phyloP scores from a whole-genome alignment of 2,329 filamentous ascomycete genomes.

The Aphanocladium album region DNA sequence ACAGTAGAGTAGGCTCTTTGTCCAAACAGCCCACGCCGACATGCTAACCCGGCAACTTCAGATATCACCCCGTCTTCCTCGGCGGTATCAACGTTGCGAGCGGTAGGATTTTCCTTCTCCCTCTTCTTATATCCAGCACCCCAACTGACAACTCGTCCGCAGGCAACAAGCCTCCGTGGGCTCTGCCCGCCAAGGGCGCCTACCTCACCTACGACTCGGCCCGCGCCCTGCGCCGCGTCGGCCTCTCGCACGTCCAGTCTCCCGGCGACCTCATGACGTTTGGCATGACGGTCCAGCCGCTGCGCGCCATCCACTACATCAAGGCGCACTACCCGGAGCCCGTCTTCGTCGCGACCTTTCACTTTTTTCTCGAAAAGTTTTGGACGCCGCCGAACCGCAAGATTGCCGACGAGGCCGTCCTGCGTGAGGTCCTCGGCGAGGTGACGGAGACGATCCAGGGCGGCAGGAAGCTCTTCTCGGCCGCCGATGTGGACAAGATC shows the following conservation, averaged over 20 bases:
- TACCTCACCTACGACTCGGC: conserved; percentile 44
- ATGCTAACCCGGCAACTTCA: conserved; percentile 27
- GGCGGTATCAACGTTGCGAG: conserved; percentile 59
- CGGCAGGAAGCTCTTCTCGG: conserved; percentile 38
- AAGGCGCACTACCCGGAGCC: conserved; percentile 49
- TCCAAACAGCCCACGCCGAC: not conserved
- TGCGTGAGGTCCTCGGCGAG: conserved; percentile 35
- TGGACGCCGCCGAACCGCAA: conserved; percentile 57
- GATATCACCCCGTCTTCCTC: conserved; percentile 67
- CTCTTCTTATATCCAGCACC: not conserved
- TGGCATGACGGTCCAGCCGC: conserved; percentile 47
- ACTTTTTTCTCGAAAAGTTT: conserved; percentile 53
- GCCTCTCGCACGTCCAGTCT: conserved; percentile 30
- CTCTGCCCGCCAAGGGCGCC: conserved; percentile 59
- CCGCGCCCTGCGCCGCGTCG: conserved; percentile 35
- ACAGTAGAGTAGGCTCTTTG: conserved; percentile 55
- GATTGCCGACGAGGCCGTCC: conserved; percentile 52
- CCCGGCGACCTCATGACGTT: conserved; percentile 41
- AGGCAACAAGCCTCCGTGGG: conserved; percentile 75
- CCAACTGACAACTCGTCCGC: not conserved
- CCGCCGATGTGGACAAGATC: conserved; percentile 50
- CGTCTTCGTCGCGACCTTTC: conserved; percentile 49
- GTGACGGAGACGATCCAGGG: conserved; percentile 23
- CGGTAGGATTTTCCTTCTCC: conserved; percentile 33
- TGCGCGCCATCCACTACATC: conserved; percentile 62